Percentiles rank a stretch among this genome's conserved stretches.
These are phyloP conservation scores for Cutaneotrichosporon dermatis DNA, from an alignment of 1,284 basidiomycete species.

Conservation along the genomic window DNA sequence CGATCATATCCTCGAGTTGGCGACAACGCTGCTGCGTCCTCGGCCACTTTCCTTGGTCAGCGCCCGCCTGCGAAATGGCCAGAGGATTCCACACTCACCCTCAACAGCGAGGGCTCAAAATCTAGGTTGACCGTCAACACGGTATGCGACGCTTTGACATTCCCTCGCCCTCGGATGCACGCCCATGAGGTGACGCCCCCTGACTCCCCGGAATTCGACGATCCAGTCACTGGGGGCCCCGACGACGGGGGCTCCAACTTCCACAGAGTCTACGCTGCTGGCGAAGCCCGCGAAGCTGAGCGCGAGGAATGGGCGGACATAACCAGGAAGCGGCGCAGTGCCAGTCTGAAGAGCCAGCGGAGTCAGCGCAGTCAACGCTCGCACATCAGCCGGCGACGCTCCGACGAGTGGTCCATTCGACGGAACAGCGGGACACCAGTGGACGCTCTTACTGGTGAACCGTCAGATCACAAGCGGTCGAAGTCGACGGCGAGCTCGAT, in stretches of 20 bases:
- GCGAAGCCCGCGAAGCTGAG: slow-evolving; percentile 16
- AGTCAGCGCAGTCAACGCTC: neutral
- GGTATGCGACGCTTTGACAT: slow-evolving; percentile 39
- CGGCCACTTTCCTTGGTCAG: neutral
- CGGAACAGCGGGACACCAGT: neutral
- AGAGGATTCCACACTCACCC: slow-evolving; percentile 20
- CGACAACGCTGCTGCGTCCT: neutral
- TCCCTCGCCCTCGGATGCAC: slow-evolving; percentile 36
- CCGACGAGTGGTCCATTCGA: slow-evolving; percentile 1
- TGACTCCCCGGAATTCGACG: slow-evolving; percentile 20
- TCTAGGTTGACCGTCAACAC: slow-evolving; percentile 21
- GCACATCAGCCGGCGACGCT: neutral
- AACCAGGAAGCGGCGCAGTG: neutral
- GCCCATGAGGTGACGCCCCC: slow-evolving; percentile 41
- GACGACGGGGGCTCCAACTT: slow-evolving; percentile 8
- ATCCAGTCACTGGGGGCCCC: slow-evolving; percentile 2
- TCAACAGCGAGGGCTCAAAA: slow-evolving; percentile 19
- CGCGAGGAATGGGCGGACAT: slow-evolving; percentile 19
- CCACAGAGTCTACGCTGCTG: slow-evolving; percentile 4
- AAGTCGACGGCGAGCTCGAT: slow-evolving; percentile 13
- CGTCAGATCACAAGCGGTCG: slow-evolving; percentile 1
- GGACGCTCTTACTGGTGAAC: neutral
- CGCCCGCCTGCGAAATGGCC: slow-evolving; percentile 11
- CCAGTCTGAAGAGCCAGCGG: neutral
- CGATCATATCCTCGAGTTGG: slow-evolving; percentile 16